Evolutionary conservation across 2,329 filamentous ascomycete genomes (phyloP), one percentile per base, ranked within the genome.

Genomic region (Epichloe bromicola): DNA sequence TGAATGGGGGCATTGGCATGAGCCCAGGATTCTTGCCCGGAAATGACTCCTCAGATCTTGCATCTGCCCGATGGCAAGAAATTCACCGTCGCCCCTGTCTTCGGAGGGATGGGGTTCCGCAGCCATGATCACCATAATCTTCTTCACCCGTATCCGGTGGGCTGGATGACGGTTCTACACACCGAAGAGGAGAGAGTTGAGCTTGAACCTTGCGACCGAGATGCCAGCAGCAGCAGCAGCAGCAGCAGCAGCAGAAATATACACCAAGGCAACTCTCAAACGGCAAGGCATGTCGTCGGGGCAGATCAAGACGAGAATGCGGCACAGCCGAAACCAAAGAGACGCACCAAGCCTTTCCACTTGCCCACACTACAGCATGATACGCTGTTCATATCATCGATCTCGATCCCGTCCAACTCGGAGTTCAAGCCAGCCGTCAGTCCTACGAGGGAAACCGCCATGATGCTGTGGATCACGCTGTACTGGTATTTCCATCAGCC

Each of bases 401-500:
- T 95, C 55, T 91, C 88, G 47, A 88, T 86, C 57, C 88, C 91
- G 0, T 85, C 85, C 47, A 86, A 75, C 64, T 80, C 70, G 63
- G 88, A 95, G 46, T 94, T 85, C 70, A 88, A 86, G 63, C 81
- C 88, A 1, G 79, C 85, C 1, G 81, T 76, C 14, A 95, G 88
- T 55, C 88, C 88, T 0, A 93, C 88, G 1, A 76, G 90, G 43
- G 87, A 95, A 69, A 87, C 95, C 54, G 91, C 91, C 57, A 89
- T 96, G 87, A 95, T 96, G 85, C 76, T 97, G 6, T 97, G 88
- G 87, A 82, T 89, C 36, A 90, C 88, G 1, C 73, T 97, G 41
- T 95, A 88, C 72, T 97, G 91, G 91, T 97, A 97, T 72, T 97
- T 96, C 60, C 90, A 96, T 69, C 88, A 95, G 65, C 77, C 82